These are phyloP conservation scores for Oryza brachyantha DNA, from an alignment of 176 grass and related monocot species.

Conservation along the genomic window DNA sequence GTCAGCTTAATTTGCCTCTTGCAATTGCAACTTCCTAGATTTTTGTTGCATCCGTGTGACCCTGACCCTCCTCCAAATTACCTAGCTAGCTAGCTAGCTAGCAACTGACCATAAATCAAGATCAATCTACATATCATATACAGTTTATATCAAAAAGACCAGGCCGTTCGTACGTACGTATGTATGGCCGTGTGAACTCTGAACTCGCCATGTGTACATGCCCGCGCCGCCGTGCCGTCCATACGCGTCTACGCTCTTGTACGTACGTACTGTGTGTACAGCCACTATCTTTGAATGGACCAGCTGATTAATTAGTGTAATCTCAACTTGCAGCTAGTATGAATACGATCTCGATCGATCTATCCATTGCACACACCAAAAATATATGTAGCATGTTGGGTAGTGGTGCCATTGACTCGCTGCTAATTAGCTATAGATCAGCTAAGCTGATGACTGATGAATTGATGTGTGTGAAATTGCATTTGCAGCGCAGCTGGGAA, in stretches of 20 bases:
- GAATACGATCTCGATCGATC: background rate
- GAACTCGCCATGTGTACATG: background rate
- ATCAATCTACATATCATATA: background rate
- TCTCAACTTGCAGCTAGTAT: constrained; percentile 15
- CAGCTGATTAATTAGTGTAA: background rate
- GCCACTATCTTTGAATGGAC: constrained; percentile 44
- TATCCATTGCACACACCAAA: background rate
- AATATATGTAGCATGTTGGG: background rate
- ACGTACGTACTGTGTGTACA: background rate
- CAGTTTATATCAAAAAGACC: background rate
- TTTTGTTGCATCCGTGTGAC: constrained; percentile 13
- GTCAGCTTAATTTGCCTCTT: background rate
- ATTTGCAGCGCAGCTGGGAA: constrained; percentile 15
- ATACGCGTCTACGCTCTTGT: constrained; percentile 1
- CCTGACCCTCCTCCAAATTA: constrained; percentile 45
- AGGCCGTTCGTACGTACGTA: background rate
- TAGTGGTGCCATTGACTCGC: background rate
- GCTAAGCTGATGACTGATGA: background rate
- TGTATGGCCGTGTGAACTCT: constrained; percentile 36
- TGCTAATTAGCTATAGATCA: background rate
- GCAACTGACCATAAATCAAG: background rate
- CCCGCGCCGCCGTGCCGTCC: constrained; percentile 12
- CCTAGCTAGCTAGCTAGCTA: background rate
- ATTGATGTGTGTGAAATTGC: background rate
- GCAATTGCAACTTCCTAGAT: constrained; percentile 1